Base-by-base conservation (phyloP, 2,329 filamentous ascomycete species). In the Talaromyces sp. region DNA sequence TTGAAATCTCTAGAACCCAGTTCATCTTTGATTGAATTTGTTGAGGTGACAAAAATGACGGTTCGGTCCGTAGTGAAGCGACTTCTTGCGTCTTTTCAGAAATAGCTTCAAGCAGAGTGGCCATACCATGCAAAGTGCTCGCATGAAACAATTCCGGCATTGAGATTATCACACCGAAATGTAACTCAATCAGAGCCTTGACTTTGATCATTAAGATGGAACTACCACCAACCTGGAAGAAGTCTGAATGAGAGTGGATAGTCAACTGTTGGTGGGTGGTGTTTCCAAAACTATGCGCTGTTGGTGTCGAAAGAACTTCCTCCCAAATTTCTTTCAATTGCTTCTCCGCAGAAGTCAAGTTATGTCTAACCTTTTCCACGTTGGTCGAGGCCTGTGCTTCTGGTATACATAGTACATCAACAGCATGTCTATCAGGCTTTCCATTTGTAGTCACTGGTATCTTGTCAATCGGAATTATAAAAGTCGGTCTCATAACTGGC, bases 1-100 rank as follows among this genome's bases (percentile, higher is more conserved):
- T 35, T 24, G 63, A 57, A 35, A 75, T 81, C 67, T 82, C 80
- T 6, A 58, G n/a, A 1, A 76, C 72, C 81, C 81, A 82, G 65
- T 79, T 72, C 43, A 81, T 77, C 31, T n/a, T 54, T 8, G 39
- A 41, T 22, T 58, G 67, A 35, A 54, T 47, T 27, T 41, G 6
- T 48, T 16, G 47, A 31, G 54, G 13, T 58, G 54, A 41, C 54
- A 58, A 58, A 11, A 58, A 58, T 6, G 54, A 58, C 2, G 37
- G 10, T 2, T 35, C 41, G 0, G 19, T 27, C 35, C 10, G 2
- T 14, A 24, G 8, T 13, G 22, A 22, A 13, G 1, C 3, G 14
- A n/a, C 9, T 7, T n/a, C 9, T 5, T 43, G 37, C 3, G 19
- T 7, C 6, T 24, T 33, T 0, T 31, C 19, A 3, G 6, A 10